Conservation (phyloP, 176 grass and related monocot genomes). For the Oryza australiensis region DNA sequence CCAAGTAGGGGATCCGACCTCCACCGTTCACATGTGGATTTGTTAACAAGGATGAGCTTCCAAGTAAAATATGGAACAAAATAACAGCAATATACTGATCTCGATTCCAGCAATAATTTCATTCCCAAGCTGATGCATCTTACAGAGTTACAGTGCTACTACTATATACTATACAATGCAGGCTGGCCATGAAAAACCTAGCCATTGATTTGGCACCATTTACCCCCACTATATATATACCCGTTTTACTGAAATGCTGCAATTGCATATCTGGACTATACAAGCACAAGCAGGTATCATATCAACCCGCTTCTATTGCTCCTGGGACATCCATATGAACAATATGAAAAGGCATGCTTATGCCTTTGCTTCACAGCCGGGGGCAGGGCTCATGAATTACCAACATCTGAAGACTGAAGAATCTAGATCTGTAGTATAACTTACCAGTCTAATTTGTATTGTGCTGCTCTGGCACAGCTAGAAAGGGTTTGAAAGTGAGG, state of each 20-base stretch:
- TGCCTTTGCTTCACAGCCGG: background rate
- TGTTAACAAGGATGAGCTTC: background rate
- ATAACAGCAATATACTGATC: too few relatives aligned
- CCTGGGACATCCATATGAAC: background rate
- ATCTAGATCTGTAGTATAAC: background rate
- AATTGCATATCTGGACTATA: background rate
- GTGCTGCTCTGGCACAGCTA: constrained; percentile 30
- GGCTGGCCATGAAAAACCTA: background rate
- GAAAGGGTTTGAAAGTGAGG: constrained; percentile 67
- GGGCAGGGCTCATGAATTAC: background rate
- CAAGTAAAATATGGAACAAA: too few relatives aligned
- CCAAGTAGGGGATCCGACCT: too few relatives aligned
- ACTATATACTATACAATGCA: background rate
- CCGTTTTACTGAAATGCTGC: background rate
- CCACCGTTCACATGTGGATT: too few relatives aligned
- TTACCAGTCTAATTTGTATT: constrained; percentile 9
- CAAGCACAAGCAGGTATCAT: constrained; percentile 11
- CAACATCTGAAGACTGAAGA: background rate
- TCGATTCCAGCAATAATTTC: background rate
- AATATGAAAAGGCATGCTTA: background rate
- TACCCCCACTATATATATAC: background rate
- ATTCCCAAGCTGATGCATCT: background rate
- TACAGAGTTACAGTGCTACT: background rate
- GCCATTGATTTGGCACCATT: background rate
- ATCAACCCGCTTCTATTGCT: background rate